These are phyloP conservation scores for Pulveroboletus ravenelii DNA, from an alignment of 768 basidiomycete genomes.

Conservation along the genomic window DNA sequence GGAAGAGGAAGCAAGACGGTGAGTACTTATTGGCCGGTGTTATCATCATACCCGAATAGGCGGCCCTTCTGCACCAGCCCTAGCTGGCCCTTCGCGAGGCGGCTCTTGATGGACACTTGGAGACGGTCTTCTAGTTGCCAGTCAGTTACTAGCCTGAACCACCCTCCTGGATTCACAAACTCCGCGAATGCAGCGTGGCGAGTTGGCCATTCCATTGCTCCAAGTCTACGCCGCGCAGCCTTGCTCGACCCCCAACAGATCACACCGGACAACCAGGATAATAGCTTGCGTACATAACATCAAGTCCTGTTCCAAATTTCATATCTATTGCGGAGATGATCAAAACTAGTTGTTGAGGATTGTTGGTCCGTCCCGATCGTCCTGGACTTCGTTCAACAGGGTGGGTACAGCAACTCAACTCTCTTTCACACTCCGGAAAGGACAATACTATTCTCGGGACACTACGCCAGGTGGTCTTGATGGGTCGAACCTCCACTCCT, in stretches of 20 bases:
- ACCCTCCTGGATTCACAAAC: slow-evolving; percentile 17
- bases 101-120: slow-evolving; percentile 1
- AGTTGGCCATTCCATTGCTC: neutral
- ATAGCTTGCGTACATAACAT: slow-evolving; percentile 14
- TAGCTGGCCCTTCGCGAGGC: slow-evolving; percentile 9
- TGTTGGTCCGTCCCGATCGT: slow-evolving; percentile 15
- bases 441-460: neutral
- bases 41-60: slow-evolving; percentile 20
- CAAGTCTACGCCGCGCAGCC: neutral
- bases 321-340: slow-evolving; percentile 1
- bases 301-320: neutral
- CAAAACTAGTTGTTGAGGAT: neutral
- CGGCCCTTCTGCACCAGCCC: neutral
- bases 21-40: slow-evolving; percentile 21
- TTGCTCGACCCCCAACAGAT: neutral
- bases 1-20: slow-evolving; percentile 6
- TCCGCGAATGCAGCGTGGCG: slow-evolving; percentile 32
- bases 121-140: neutral
- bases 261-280: neutral
- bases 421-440: neutral
- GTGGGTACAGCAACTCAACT: slow-evolving; percentile 1
- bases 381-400: neutral
- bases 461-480: slow-evolving; percentile 5
- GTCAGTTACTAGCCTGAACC: neutral
- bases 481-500: slow-evolving; percentile 1